Evolutionary conservation across 495 filamentous ascomycete species (phyloP).

Genomic region (Tuber brumale): DNA sequence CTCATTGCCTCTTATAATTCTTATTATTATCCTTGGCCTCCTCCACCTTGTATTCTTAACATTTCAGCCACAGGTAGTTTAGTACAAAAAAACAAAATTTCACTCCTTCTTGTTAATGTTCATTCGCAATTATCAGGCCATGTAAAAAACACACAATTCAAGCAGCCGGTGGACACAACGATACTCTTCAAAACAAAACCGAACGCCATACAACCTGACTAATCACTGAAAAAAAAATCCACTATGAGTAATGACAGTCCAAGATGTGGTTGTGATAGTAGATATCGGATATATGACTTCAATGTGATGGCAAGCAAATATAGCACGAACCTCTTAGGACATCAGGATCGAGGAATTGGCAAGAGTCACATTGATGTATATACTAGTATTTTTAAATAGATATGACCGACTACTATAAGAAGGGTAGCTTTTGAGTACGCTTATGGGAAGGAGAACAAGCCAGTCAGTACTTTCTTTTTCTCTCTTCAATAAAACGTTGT

Average conservation of each 20-base stretch:
- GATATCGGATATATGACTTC: too few species aligned
- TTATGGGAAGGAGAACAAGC: too few species aligned
- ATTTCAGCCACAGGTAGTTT: not conserved
- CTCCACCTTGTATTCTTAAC: not conserved
- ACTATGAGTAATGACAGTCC: not conserved
- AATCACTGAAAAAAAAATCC: not conserved
- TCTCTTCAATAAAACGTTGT: too few species aligned
- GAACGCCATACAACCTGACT: not conserved
- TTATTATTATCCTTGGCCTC: not conserved
- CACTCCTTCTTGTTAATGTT: not conserved
- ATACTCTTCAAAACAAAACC: not conserved
- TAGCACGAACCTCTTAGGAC: too few species aligned
- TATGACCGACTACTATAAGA: too few species aligned
- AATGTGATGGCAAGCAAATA: too few species aligned
- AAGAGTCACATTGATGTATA: too few species aligned
- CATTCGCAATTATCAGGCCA: not conserved
- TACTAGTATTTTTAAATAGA: too few species aligned
- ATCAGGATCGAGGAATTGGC: too few species aligned
- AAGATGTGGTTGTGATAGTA: too few species aligned
- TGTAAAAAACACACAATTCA: not conserved
- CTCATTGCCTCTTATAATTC: not conserved
- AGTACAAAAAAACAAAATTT: not conserved
- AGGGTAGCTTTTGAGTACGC: too few species aligned
- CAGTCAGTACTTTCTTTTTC: too few species aligned
- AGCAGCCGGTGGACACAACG: not conserved